Conservation (phyloP, 2,329 filamentous ascomycete species). For the Neonectria ditissima region DNA sequence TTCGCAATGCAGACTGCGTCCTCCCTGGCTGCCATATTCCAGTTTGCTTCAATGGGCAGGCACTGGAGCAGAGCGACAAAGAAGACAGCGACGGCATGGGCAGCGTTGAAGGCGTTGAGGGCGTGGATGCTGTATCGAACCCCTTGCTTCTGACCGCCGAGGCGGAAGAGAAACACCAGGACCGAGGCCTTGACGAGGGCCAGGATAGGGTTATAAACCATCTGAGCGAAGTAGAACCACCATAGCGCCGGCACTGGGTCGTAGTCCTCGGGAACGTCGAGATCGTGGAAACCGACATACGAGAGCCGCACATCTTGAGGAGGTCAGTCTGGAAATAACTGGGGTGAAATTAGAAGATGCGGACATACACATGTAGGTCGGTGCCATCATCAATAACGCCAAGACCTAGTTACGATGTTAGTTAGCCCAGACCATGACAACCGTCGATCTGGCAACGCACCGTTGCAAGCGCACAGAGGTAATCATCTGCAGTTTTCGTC, state of each 20-base stretch:
- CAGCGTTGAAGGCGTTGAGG: conserved; percentile 50
- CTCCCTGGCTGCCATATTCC: conserved; percentile 7
- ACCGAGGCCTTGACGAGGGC: conserved; percentile 59
- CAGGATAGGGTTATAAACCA: conserved; percentile 59
- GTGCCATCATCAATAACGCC: conserved; percentile 26
- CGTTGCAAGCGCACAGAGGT: conserved; percentile 28
- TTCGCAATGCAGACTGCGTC: conserved; percentile 42
- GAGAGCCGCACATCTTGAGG: conserved; percentile 25
- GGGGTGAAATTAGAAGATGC: no score
- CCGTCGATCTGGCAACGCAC: conserved; percentile 13
- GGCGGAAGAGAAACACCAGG: conserved; percentile 56
- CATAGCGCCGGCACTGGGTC: conserved; percentile 19
- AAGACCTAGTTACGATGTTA: conserved; percentile 21
- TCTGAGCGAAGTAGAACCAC: conserved; percentile 54
- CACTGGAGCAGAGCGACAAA: conserved; percentile 55
- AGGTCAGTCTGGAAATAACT: background rate
- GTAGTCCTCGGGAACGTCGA: conserved; percentile 18
- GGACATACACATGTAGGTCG: conserved; percentile 29
- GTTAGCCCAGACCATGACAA: background rate
- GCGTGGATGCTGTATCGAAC: conserved; percentile 46
- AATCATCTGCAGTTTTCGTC: conserved; percentile 16
- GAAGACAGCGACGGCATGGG: conserved; percentile 51
- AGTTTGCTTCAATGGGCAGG: conserved; percentile 41
- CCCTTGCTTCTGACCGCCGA: conserved; percentile 50
- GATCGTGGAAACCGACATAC: conserved; percentile 26